Evolutionary conservation across 768 basidiomycete species (phyloP).

Genomic region (Lentinus brumalis): DNA sequence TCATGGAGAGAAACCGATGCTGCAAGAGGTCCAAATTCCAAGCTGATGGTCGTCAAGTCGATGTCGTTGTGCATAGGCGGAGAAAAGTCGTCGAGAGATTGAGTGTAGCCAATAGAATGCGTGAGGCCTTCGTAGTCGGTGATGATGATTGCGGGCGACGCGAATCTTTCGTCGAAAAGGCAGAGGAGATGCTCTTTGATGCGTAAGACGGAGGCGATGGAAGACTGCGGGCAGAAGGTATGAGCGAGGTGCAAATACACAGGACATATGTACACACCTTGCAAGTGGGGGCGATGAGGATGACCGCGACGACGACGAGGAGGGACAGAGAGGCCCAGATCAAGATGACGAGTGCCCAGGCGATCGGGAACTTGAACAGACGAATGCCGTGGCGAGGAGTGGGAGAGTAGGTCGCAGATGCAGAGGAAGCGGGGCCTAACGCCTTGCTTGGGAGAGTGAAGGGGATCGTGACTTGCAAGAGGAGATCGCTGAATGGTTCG

Average conservation of each 20-base stretch:
- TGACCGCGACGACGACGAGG: not conserved
- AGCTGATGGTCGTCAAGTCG: too few species aligned
- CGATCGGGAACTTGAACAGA: not conserved
- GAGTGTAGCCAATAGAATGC: not conserved
- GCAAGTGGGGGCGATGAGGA: not conserved
- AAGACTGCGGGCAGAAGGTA: too few species aligned
- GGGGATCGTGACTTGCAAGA: not conserved
- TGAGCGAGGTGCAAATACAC: too few species aligned
- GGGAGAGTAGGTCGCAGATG: too few species aligned
- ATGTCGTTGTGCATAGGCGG: not conserved
- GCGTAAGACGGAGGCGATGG: too few species aligned
- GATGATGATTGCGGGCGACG: too few species aligned
- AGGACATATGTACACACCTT: not conserved
- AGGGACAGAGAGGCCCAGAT: not conserved
- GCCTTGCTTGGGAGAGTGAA: not conserved
- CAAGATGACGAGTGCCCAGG: not conserved
- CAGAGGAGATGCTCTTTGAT: too few species aligned
- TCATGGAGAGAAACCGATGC: too few species aligned
- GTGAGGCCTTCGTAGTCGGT: not conserved
- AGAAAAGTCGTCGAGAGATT: not conserved
- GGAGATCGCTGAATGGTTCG: not conserved
- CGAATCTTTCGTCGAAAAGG: too few species aligned
- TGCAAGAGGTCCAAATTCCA: too few species aligned
- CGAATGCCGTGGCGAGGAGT: too few species aligned
- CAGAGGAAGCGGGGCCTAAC: too few species aligned